phyloP scores from a whole-genome alignment of 805 yeast genomes.

The Zygotorulaspora chibaensis region DNA sequence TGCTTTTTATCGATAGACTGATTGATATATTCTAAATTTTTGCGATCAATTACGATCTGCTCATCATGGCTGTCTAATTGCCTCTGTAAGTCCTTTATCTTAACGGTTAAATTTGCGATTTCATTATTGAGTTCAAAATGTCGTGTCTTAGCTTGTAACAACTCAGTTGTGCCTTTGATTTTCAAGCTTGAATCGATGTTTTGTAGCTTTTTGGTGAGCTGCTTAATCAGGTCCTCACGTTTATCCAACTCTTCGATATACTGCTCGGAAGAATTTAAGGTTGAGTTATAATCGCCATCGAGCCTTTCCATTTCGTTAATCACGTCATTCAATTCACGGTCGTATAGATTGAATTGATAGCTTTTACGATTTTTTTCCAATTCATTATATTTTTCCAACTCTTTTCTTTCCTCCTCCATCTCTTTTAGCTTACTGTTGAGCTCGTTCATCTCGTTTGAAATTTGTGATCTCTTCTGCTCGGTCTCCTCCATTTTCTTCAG shows the following conservation, averaged over 20 bases:
- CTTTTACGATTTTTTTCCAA: slow-evolving; percentile 65
- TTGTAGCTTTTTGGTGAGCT: slow-evolving; percentile 44
- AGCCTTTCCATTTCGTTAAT: slow-evolving; percentile 55
- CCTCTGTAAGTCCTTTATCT: slow-evolving; percentile 41
- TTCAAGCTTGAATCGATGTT: slow-evolving; percentile 47
- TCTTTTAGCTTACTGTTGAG: slow-evolving; percentile 71
- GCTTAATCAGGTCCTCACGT: slow-evolving; percentile 50
- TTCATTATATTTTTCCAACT: slow-evolving; percentile 63
- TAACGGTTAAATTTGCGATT: slow-evolving; percentile 48
- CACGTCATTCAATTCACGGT: slow-evolving; percentile 66
- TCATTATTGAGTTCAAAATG: slow-evolving; percentile 45
- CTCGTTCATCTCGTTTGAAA: slow-evolving; percentile 65
- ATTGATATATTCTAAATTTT: slow-evolving; percentile 26
- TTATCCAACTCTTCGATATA: slow-evolving; percentile 54
- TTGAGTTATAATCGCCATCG: slow-evolving; percentile 52
- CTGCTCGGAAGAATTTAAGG: slow-evolving; percentile 49
- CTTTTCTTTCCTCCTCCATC: slow-evolving; percentile 74
- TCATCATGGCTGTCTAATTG: slow-evolving; percentile 35
- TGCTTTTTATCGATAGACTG: slow-evolving; percentile 38
- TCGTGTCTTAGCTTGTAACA: slow-evolving; percentile 48
- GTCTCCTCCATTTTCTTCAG: slow-evolving; percentile 74
- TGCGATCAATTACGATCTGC: slow-evolving; percentile 28
- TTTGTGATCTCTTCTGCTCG: slow-evolving; percentile 61
- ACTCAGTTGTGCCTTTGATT: slow-evolving; percentile 50
- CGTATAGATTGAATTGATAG: slow-evolving; percentile 69